These are phyloP conservation scores for Globisporangium camurandrum DNA, from an alignment of 352 stramenopile species.

Conservation along the genomic window DNA sequence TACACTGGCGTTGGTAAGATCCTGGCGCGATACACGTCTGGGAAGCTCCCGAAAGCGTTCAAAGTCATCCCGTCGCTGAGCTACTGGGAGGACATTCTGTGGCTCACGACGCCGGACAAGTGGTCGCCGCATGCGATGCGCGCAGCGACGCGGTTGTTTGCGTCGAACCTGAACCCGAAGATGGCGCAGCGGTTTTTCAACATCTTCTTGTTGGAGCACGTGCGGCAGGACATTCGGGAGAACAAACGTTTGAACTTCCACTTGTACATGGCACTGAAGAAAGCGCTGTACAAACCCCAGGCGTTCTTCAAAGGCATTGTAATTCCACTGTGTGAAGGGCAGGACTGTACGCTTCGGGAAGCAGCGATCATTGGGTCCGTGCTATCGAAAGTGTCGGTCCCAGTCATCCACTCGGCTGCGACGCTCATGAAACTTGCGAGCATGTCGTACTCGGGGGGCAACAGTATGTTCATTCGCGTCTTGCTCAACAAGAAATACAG, in stretches of 20 bases:
- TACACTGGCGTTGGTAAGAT: conserved; percentile 99
- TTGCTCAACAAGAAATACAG: conserved; percentile 99
- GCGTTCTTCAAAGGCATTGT: conserved; percentile 99
- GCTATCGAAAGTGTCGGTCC: conserved; percentile 97
- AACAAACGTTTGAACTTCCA: conserved; percentile 99
- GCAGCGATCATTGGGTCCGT: conserved; percentile 97
- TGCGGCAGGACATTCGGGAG: conserved; percentile 95
- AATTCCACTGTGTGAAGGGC: conserved; percentile 93
- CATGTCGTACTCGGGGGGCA: conserved; percentile 95
- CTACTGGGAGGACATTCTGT: conserved; percentile 99
- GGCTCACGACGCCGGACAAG: conserved; percentile 95
- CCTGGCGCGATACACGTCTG: conserved; percentile 94
- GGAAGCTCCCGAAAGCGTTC: conserved; percentile 99
- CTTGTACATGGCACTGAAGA: conserved; percentile 98
- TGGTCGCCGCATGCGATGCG: conserved; percentile 99
- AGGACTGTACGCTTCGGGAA: conserved; percentile 95
- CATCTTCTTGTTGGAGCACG: conserved; percentile 95
- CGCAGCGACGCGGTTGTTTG: conserved; percentile 96
- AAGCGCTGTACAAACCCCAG: conserved; percentile 98
- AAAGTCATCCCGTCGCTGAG: conserved; percentile 98
- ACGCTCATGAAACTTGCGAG: conserved; percentile 97
- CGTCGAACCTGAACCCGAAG: conserved; percentile 99
- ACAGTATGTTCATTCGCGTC: conserved; percentile 97
- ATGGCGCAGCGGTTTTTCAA: conserved; percentile 99
- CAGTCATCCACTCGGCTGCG: conserved; percentile 97